These are phyloP conservation scores for Eimeria maxima DNA, from an alignment of 169 alveolate species.

Conservation along the genomic window DNA sequence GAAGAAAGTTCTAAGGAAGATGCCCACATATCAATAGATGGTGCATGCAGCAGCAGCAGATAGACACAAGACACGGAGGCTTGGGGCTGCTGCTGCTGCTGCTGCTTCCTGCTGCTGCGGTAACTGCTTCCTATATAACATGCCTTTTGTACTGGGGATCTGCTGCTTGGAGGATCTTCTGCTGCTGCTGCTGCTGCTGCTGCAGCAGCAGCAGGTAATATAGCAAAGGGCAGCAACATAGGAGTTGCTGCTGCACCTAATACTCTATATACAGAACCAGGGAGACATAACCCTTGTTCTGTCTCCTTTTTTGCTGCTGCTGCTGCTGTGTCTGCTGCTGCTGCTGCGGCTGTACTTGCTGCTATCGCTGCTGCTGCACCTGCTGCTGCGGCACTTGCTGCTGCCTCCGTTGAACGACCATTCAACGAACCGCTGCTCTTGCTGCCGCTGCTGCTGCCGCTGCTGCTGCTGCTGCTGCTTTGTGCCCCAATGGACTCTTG, in stretches of 20 bases:
- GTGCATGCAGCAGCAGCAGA: constrained; percentile 9
- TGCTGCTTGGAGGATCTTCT: neutral
- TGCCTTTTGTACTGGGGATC: neutral
- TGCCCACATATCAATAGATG: neutral
- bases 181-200: neutral
- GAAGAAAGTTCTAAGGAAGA: neutral
- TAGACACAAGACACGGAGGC: neutral
- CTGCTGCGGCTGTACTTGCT: too few species aligned
- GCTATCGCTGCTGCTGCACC: neutral
- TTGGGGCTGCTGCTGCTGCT: constrained; percentile 23
- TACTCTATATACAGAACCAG: neutral
- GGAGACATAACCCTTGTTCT: neutral
- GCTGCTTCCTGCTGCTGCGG: constrained; percentile 46
- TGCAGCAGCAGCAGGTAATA: neutral
- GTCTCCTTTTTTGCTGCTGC: neutral
- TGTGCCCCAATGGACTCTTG: neutral
- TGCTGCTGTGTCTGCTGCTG: constrained; percentile 40
- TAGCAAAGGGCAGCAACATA: neutral
- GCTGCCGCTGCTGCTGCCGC: neutral
- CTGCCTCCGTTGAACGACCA: neutral
- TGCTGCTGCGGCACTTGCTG: neutral
- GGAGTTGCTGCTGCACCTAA: constrained; percentile 33
- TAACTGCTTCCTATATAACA: neutral
- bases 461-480: neutral
- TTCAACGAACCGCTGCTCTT: too few species aligned